Percentiles rank a stretch among this genome's conserved stretches.
phyloP scores from a whole-genome alignment of 2,329 filamentous ascomycete genomes.

The Diplodia corticola region DNA sequence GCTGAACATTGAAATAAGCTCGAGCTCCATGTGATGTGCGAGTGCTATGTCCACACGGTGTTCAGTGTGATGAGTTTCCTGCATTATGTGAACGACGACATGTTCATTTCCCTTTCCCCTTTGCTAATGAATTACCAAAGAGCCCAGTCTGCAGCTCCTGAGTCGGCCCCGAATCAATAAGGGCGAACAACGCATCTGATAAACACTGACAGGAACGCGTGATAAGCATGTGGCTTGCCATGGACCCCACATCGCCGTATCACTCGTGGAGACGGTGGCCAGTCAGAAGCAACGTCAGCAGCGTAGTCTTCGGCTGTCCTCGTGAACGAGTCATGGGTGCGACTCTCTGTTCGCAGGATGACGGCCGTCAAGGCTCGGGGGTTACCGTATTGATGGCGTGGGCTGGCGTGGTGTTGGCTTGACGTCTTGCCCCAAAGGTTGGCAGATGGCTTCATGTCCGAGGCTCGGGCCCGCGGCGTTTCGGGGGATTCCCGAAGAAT shows the following conservation, averaged over 20 bases:
- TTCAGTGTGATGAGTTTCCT: neutral
- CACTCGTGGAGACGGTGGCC: neutral
- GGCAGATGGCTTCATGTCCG: neutral
- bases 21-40: neutral
- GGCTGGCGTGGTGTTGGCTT: neutral
- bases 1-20: slow-evolving; percentile 5
- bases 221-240: slow-evolving; percentile 16
- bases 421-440: neutral
- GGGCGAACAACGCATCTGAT: neutral
- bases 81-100: neutral
- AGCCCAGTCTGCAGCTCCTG: neutral
- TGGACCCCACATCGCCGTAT: slow-evolving; percentile 10
- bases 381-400: neutral
- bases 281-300: neutral
- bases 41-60: slow-evolving; percentile 5
- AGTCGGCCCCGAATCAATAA: neutral
- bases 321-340: slow-evolving; percentile 2
- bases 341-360: neutral
- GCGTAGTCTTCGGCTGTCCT: neutral
- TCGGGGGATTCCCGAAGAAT: neutral
- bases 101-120: slow-evolving; percentile 12
- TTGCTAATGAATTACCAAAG: neutral
- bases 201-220: slow-evolving; percentile 4
- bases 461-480: neutral
- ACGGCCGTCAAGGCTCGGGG: neutral